Evolutionary conservation across 768 basidiomycete species (phyloP).

Genomic region (Collybia mongolica): DNA sequence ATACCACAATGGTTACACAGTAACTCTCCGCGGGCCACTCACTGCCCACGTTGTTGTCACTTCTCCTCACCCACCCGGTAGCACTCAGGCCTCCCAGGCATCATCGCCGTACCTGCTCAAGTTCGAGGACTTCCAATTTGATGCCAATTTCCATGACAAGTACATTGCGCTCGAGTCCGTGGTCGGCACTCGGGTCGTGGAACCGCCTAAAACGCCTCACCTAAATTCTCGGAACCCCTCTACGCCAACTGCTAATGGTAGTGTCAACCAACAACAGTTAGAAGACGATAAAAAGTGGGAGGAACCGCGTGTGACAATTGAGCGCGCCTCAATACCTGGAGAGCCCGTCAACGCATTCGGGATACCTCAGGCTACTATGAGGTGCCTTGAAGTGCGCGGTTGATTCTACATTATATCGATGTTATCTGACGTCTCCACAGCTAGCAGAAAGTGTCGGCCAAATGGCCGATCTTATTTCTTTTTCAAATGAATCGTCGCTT

Average conservation of each 20-base stretch:
- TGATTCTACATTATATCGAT: not conserved
- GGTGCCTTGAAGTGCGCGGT: constrained; percentile 71
- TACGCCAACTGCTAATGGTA: constrained; percentile 23
- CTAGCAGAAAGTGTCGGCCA: constrained; percentile 80
- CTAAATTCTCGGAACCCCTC: constrained; percentile 17
- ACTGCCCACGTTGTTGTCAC: constrained; percentile 58
- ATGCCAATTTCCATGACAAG: constrained; percentile 73
- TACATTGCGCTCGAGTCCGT: constrained; percentile 68
- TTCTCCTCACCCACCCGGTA: constrained; percentile 26
- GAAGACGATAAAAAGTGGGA: constrained; percentile 67
- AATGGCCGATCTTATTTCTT: constrained; percentile 77
- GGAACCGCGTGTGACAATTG: constrained; percentile 61
- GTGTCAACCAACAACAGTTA: constrained; percentile 20
- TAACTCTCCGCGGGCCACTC: constrained; percentile 74
- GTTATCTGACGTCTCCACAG: constrained; percentile 28
- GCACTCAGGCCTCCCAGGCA: constrained; percentile 18
- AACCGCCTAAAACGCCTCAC: constrained; percentile 38
- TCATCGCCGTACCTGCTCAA: constrained; percentile 40
- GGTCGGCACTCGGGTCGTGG: constrained; percentile 42
- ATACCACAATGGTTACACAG: constrained; percentile 76
- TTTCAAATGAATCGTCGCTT: constrained; percentile 48
- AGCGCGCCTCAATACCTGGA: constrained; percentile 65
- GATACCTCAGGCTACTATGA: constrained; percentile 86
- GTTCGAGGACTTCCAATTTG: constrained; percentile 75
- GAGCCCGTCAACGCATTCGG: constrained; percentile 89